Conservation (phyloP, 225 moss, liverwort and hornwort genomes). For the Physcomitrium patens region DNA sequence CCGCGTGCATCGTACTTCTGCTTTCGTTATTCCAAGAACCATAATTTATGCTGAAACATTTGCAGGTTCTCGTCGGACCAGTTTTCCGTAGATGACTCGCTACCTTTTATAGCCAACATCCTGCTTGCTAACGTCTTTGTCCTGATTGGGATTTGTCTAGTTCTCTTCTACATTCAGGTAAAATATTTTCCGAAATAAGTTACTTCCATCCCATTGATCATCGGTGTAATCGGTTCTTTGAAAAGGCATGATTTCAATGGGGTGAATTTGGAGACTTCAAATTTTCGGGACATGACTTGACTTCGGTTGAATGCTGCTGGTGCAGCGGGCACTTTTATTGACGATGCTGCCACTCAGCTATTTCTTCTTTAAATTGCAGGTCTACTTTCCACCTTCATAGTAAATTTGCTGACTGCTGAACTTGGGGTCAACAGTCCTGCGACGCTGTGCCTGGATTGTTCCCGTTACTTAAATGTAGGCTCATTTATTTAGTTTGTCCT, state of each 20-base stretch:
- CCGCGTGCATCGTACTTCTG: not conserved
- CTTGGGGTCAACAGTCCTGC: not conserved
- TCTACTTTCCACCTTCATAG: slow-evolving; percentile 29
- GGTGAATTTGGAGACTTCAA: slow-evolving; percentile 11
- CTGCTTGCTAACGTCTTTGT: slow-evolving; percentile 71
- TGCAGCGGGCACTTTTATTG: slow-evolving; percentile 79
- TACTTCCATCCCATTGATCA: slow-evolving; percentile 22
- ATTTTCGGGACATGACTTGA: not conserved
- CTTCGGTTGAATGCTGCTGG: slow-evolving; percentile 12
- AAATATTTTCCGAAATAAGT: slow-evolving; percentile 11
- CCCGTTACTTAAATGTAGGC: slow-evolving; percentile 14
- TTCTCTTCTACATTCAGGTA: slow-evolving; percentile 90
- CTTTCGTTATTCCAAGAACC: not conserved
- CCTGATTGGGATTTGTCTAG: slow-evolving; percentile 66
- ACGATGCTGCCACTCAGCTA: slow-evolving; percentile 66
- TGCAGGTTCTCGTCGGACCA: slow-evolving; percentile 64
- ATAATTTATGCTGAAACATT: slow-evolving; percentile 1
- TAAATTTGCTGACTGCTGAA: not conserved
- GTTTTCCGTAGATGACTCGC: slow-evolving; percentile 76
- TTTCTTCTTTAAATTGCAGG: slow-evolving; percentile 80
- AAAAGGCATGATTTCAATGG: slow-evolving; percentile 12
- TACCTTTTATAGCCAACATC: slow-evolving; percentile 82
- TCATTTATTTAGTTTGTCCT: not conserved
- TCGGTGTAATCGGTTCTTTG: not conserved
- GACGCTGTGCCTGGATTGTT: slow-evolving; percentile 18